These are phyloP conservation scores for Clonostachys rhizophaga DNA, from an alignment of 2,329 filamentous ascomycete species.

Conservation along the genomic window DNA sequence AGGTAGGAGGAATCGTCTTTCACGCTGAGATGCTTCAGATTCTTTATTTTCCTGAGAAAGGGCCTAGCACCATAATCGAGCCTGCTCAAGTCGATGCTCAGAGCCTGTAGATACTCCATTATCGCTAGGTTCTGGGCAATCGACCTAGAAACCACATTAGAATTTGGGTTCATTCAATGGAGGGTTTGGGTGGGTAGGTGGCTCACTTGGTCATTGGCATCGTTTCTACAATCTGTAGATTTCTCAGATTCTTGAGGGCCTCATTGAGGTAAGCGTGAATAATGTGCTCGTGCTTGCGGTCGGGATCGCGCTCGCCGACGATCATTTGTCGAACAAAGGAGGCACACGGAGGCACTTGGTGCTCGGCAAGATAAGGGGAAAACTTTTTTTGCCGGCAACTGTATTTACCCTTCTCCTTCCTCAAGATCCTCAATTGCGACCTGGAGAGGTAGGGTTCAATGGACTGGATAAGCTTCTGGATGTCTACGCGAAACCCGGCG, in stretches of 20 bases:
- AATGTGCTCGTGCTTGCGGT: conserved; percentile 6
- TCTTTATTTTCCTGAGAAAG: conserved; percentile 3
- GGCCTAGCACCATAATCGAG: neutral
- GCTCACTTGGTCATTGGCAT: conserved; percentile 6
- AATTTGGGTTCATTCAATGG: neutral
- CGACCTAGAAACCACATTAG: neutral
- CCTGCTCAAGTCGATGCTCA: neutral
- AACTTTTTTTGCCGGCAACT: conserved; percentile 9
- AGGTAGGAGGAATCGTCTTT: neutral
- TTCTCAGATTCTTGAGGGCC: conserved; percentile 4
- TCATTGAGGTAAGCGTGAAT: conserved; percentile 10
- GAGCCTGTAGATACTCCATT: conserved; percentile 6
- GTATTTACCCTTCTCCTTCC: conserved; percentile 7
- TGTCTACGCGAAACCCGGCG: conserved; percentile 6
- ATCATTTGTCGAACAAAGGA: conserved; percentile 5
- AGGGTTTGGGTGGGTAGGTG: neutral
- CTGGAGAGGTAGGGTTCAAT: conserved; percentile 9
- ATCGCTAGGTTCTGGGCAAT: conserved; percentile 6
- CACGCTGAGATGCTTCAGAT: conserved; percentile 7
- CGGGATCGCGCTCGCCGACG: conserved; percentile 3
- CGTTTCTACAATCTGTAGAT: conserved; percentile 8
- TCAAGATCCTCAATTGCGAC: conserved; percentile 9
- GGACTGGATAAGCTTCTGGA: conserved; percentile 9
- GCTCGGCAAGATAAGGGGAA: neutral
- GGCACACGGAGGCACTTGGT: conserved; percentile 4